Evolutionary conservation across 2,329 filamentous ascomycete genomes (phyloP).

Genomic region (Colletotrichum neosansevieriae): DNA sequence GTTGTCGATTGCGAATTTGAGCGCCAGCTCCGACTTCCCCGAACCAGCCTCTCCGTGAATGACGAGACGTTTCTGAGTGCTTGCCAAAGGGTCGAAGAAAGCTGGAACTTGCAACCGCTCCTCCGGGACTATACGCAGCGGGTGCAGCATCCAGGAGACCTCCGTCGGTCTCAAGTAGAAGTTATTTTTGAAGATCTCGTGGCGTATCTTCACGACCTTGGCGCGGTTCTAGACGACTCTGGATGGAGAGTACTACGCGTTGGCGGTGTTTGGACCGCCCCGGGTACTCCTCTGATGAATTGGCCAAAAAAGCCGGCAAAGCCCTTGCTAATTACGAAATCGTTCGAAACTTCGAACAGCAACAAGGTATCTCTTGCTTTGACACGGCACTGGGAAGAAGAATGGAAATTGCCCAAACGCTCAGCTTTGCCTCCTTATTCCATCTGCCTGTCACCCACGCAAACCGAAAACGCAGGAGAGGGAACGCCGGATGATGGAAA

Average conservation of each 20-base stretch:
- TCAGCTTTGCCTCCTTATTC: constrained; percentile 2
- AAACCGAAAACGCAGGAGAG: background rate
- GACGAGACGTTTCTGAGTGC: background rate
- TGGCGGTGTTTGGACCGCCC: constrained; percentile 1
- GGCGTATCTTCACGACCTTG: constrained; percentile 6
- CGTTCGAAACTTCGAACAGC: background rate
- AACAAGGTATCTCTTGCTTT: constrained; percentile 1
- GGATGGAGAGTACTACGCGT: background rate
- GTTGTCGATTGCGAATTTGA: background rate
- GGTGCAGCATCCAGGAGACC: background rate
- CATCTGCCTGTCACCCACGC: background rate
- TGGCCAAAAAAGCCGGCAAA: background rate
- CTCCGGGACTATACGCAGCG: background rate
- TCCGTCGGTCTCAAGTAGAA: constrained; percentile 1
- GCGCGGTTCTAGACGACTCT: background rate
- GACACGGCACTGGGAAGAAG: constrained; percentile 3
- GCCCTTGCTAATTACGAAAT: background rate
- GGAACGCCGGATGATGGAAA: background rate
- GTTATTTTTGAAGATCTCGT: constrained; percentile 2
- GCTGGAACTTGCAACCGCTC: background rate
- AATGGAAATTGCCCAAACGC: background rate
- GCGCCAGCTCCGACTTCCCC: constrained; percentile 5
- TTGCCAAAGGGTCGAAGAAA: background rate
- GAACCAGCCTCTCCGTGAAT: background rate
- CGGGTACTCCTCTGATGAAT: background rate